Conservation (phyloP, 768 basidiomycete species). For the Auricularia sp. region DNA sequence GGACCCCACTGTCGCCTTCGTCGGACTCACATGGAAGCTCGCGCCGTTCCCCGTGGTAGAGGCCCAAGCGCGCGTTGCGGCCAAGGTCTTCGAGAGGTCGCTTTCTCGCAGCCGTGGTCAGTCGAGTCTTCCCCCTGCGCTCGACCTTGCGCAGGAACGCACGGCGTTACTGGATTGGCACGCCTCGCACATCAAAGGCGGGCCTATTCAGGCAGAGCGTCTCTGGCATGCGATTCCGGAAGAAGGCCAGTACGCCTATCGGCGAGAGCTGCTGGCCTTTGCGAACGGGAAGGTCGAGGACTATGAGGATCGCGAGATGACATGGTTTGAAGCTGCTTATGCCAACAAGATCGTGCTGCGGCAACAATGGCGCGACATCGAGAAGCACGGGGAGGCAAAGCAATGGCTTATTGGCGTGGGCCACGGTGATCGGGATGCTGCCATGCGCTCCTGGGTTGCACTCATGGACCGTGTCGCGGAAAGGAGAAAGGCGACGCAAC, state of each 20-base stretch:
- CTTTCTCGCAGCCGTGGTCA: not conserved
- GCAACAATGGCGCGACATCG: slow-evolving; percentile 47
- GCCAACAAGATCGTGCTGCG: slow-evolving; percentile 36
- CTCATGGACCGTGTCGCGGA: not conserved
- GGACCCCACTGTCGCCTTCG: slow-evolving; percentile 47
- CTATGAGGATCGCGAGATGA: slow-evolving; percentile 23
- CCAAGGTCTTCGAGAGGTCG: slow-evolving; percentile 37
- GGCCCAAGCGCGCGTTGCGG: slow-evolving; percentile 57
- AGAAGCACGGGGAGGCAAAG: slow-evolving; percentile 44
- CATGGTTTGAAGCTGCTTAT: slow-evolving; percentile 55
- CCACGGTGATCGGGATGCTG: slow-evolving; percentile 21
- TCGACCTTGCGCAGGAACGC: slow-evolving; percentile 41
- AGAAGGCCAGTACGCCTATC: slow-evolving; percentile 57
- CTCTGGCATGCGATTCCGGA: slow-evolving; percentile 44
- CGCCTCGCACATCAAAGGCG: slow-evolving; percentile 17
- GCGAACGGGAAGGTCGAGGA: slow-evolving; percentile 21
- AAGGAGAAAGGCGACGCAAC: no score
- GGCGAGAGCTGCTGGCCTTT: slow-evolving; percentile 46
- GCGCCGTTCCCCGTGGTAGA: slow-evolving; percentile 72
- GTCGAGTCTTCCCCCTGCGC: slow-evolving; percentile 1
- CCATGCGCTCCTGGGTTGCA: not conserved
- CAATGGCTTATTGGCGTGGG: slow-evolving; percentile 59
- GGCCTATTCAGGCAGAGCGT: not conserved
- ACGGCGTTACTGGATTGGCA: slow-evolving; percentile 40
- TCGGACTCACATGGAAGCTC: slow-evolving; percentile 48